These are phyloP conservation scores for Rhinocladiella similis DNA, from an alignment of 2,329 filamentous ascomycete genomes.

Conservation along the genomic window DNA sequence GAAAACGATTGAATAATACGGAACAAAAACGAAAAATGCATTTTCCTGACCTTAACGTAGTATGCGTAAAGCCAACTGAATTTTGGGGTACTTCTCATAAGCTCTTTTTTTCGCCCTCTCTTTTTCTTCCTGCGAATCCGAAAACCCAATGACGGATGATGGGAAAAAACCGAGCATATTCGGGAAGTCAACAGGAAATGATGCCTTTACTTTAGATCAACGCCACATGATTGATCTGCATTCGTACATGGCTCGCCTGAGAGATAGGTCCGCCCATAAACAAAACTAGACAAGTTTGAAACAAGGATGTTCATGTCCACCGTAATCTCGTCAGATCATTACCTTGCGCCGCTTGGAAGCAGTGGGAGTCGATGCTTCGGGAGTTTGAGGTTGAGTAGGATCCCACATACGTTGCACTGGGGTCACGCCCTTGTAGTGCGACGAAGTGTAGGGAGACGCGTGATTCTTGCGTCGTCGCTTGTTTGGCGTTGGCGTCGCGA, in stretches of 20 bases:
- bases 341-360: constrained; percentile 23
- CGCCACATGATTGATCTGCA: constrained; percentile 14
- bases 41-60: not conserved
- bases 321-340: constrained; percentile 25
- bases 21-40: too few relatives aligned
- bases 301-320: constrained; percentile 15
- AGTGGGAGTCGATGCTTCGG: constrained; percentile 23
- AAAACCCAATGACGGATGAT: not conserved
- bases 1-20: too few relatives aligned
- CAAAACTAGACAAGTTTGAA: constrained; percentile 12
- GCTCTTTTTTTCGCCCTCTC: not conserved
- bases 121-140: not conserved
- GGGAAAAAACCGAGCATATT: not conserved
- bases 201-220: constrained; percentile 4
- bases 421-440: constrained; percentile 31
- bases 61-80: not conserved
- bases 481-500: constrained; percentile 18
- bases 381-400: constrained; percentile 23
- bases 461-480: constrained; percentile 21
- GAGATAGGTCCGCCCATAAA: constrained; percentile 2
- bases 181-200: not conserved
- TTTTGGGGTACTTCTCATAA: not conserved
- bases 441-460: constrained; percentile 29
- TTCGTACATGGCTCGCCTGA: constrained; percentile 18
- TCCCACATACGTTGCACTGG: constrained; percentile 30